Base-by-base conservation (phyloP, 345 rosid species). In the Limnanthes douglasii region DNA sequence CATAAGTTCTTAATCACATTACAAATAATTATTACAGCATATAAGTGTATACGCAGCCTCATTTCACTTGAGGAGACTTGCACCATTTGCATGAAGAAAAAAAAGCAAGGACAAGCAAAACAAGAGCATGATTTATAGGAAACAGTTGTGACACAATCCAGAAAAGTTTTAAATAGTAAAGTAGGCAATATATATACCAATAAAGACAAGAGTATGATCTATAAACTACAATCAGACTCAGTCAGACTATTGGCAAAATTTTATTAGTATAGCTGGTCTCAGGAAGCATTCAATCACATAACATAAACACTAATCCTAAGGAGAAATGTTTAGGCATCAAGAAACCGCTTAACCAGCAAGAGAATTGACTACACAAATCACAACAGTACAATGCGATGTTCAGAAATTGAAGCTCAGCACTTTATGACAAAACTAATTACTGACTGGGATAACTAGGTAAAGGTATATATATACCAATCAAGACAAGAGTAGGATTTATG, bases 251-350 rank as follows among this genome's bases (percentile, higher is more conserved):
- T 33, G 19, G 26, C 31, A 15, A 30, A 45, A 50, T 32, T 1
- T n/a, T n/a, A n/a, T n/a, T n/a, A n/a, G 45, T 38, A 16, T 50
- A 28, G 69, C 52, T 52, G 63, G 55, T 42, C 54, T 36, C 50
- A 51, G 49, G 47, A 58, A 56, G 72, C 29, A 43, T 45, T 40
- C 46, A 34, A 62, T 62, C 65, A 62, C n/a, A n/a, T n/a, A 41
- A 5, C 18, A 35, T 19, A 31, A 10, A 50, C n/a, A 43, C 11
- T 22, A 12, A 12, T 47, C 24, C 3, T 0, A 6, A 4, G 12
- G 6, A 29, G n/a, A 15, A 23, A 18, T 19, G 37, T n/a, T 25
- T 7, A n/a, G n/a, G 36, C 41, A 48, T 56, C 51, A 50, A 34
- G 68, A 41, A 14, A 6, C 58, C 6, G 39, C 55, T 21, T 29